phyloP scores from a whole-genome alignment of 1,284 basidiomycete genomes.

The Peniophora sp. region DNA sequence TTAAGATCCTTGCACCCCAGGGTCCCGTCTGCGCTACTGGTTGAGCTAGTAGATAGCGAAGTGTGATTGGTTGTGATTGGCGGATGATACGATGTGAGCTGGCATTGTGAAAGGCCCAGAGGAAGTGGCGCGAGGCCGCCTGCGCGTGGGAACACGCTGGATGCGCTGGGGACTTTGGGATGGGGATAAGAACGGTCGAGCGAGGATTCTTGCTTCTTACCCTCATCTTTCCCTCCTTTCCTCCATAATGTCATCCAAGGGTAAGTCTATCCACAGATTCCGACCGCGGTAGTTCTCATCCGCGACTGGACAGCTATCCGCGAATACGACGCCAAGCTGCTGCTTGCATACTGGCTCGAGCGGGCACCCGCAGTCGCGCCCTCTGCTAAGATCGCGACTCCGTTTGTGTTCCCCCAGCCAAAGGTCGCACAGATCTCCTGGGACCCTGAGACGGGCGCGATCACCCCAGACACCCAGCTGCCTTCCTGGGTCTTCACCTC shows the following conservation, averaged over 20 bases:
- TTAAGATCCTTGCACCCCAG: too few relatives aligned
- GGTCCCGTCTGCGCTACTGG: too few relatives aligned
- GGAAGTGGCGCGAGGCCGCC: too few relatives aligned
- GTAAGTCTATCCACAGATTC: slow-evolving; percentile 1
- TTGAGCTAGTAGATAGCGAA: too few relatives aligned
- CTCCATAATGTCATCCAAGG: slow-evolving; percentile 22
- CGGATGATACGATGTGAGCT: too few relatives aligned
- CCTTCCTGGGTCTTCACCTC: slow-evolving; percentile 82
- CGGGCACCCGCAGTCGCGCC: slow-evolving; percentile 63
- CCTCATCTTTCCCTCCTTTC: slow-evolving; percentile 10
- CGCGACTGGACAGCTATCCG: slow-evolving; percentile 61
- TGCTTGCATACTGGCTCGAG: slow-evolving; percentile 90
- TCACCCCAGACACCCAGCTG: slow-evolving; percentile 74
- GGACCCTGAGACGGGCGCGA: slow-evolving; percentile 76
- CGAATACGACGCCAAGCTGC: slow-evolving; percentile 92
- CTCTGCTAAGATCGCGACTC: slow-evolving; percentile 44
- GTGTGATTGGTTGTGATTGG: too few relatives aligned
- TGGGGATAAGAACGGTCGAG: too few relatives aligned
- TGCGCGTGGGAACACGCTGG: too few relatives aligned
- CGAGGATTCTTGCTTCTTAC: too few relatives aligned
- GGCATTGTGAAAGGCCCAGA: too few relatives aligned
- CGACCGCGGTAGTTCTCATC: slow-evolving; percentile 4
- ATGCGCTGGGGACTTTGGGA: too few relatives aligned
- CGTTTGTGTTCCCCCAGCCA: slow-evolving; percentile 60
- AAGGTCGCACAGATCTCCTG: slow-evolving; percentile 81